phyloP scores from a whole-genome alignment of 805 yeast genomes.

The Blastobotrys robertii region DNA sequence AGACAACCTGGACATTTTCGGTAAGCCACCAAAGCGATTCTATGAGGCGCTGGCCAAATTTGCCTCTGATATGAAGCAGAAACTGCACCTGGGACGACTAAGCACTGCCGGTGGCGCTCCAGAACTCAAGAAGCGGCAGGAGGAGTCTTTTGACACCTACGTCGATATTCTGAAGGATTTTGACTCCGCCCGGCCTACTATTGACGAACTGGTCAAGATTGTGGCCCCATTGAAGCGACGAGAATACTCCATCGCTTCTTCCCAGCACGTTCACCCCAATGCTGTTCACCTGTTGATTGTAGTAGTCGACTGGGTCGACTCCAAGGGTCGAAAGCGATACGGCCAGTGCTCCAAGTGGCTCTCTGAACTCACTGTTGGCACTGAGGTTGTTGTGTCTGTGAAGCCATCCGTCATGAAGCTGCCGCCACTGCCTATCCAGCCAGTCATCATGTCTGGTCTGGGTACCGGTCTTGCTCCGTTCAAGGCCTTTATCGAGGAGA shows the following conservation, averaged over 20 bases:
- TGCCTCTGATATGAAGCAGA: conserved; percentile 63
- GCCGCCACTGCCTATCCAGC: conserved; percentile 79
- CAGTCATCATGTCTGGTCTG: conserved; percentile 92
- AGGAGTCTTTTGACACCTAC: conserved; percentile 70
- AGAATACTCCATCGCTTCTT: conserved; percentile 95
- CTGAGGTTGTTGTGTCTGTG: conserved; percentile 85
- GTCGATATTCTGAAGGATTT: conserved; percentile 74
- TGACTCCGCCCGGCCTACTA: conserved; percentile 69
- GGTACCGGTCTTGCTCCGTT: conserved; percentile 98
- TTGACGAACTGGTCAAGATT: conserved; percentile 58
- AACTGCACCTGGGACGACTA: conserved; percentile 48
- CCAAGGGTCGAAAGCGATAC: conserved; percentile 71
- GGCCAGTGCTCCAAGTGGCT: conserved; percentile 93
- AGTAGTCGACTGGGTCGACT: conserved; percentile 92
- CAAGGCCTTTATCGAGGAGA: conserved; percentile 95
- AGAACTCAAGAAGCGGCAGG: conserved; percentile 75
- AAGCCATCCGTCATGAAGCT: conserved; percentile 96
- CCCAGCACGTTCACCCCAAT: conserved; percentile 84
- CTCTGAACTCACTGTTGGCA: conserved; percentile 68
- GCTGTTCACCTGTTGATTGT: conserved; percentile 87
- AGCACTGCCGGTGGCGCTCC: conserved; percentile 76
- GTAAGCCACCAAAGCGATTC: conserved; percentile 92
- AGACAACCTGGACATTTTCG: conserved; percentile 80
- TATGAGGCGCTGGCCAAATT: conserved; percentile 70
- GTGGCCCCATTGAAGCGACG: conserved; percentile 89